phyloP scores from a whole-genome alignment of 2,329 filamentous ascomycete genomes.

The Scytalidium sp. region DNA sequence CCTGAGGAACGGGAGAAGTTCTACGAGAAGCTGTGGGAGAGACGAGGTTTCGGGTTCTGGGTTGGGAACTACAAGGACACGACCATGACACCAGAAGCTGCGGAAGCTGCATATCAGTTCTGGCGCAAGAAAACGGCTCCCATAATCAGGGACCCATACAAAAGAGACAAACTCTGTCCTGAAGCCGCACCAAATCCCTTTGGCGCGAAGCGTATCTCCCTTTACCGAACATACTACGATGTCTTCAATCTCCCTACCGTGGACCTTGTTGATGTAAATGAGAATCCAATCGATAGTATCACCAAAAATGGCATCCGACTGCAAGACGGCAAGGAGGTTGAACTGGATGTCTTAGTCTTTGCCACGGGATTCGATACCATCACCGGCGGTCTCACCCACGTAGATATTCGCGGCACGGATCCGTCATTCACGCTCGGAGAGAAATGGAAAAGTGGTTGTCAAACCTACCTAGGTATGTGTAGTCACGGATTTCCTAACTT shows the following conservation, averaged over 20 bases:
- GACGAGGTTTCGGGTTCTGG: constrained; percentile 46
- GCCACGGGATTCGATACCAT: constrained; percentile 36
- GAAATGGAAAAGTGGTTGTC: constrained; percentile 28
- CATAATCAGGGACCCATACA: constrained; percentile 41
- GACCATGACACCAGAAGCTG: constrained; percentile 37
- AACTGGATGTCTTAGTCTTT: constrained; percentile 30
- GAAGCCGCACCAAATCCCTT: constrained; percentile 40
- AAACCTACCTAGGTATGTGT: constrained; percentile 36
- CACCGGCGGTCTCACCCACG: constrained; percentile 28
- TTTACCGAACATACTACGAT: constrained; percentile 50
- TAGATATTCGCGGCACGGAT: constrained; percentile 28
- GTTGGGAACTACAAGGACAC: constrained; percentile 44
- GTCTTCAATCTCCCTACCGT: constrained; percentile 44
- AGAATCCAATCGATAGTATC: constrained; percentile 37
- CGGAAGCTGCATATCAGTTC: constrained; percentile 44
- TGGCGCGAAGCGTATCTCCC: constrained; percentile 41
- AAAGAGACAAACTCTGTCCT: constrained; percentile 44
- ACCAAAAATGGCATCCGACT: constrained; percentile 33
- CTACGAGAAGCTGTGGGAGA: constrained; percentile 40
- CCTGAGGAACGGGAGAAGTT: constrained; percentile 40
- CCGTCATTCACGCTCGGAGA: constrained; percentile 27
- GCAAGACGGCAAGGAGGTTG: constrained; percentile 22
- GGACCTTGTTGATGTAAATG: constrained; percentile 40
- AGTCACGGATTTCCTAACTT: constrained; percentile 44
- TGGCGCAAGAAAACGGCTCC: constrained; percentile 42